Evolutionary conservation across 345 rosid species (phyloP), one percentile per base, ranked within the genome.

Genomic region (Rhodamnia rubescens): DNA sequence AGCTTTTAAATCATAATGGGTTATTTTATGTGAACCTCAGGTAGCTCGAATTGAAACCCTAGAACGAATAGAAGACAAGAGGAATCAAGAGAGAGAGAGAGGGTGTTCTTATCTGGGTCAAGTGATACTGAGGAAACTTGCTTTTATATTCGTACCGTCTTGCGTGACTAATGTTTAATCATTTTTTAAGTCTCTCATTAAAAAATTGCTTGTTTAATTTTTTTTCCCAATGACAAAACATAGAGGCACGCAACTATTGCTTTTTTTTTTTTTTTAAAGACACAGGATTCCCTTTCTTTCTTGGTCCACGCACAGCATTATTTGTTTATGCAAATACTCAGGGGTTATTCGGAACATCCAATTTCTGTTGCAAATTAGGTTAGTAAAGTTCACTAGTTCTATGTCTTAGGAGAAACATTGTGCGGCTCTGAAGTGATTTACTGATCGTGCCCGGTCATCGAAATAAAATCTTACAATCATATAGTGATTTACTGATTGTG

Each of bases 21-120:
- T 69, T 69, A 64, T 69, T 69, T 69, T 69, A 32, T 69, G 78
- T 18, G 78, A 18, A 36, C 47, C 47, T 32, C 78, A 32, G 78
- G 78, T 40, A 32, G 47, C 47, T 69, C 47, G 78, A 53, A 80
- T 80, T 50, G 75, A 85, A 85, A 82, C 84, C 87, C 84, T 85
- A 52, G 87, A 61, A 85, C 61, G 53, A 82, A 85, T 52, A 82
- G 64, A 61, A 82, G 59, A 74, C 82, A 52, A 82, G 27, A 69
- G 47, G 78, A 69, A 69, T 52, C 15, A 13, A 64, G 78, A 27
- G 69, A 13, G 20, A 64, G 61, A 27, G 58, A 58, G 40, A 52
- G 81, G 21, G 40, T 2, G 40, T 64, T 64, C 75, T 64, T 16
- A 9, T 64, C 42, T 32, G 75, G 11, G 75, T 64, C 75, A 20